Base-by-base conservation (phyloP, 192 early-diverging fungal species). In the Rhizoclosmatium sp. region DNA sequence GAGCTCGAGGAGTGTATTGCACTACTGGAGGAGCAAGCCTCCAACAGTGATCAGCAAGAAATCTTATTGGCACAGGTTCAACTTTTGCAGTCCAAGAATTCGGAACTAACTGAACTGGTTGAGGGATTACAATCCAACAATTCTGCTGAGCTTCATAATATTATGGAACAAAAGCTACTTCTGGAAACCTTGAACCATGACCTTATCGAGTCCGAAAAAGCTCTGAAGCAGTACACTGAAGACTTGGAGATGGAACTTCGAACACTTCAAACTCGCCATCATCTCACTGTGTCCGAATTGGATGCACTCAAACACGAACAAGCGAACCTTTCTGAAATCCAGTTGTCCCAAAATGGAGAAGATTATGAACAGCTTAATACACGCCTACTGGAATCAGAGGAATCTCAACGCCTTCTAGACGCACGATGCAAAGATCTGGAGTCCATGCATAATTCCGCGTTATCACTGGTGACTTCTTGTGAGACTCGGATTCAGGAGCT, bases 401-500 rank as follows among this genome's bases (percentile, higher is more conserved):
- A 65, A 31, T 65, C 62, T 9, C 62, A 65, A 23, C 14, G 23
- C 14, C 23, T 31, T 9, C 31, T 65, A 31, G 62, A 65, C 23
- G 62, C 62, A 31, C 62, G 62, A 23, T 65, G 62, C 62, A 65
- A 65, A 65, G 62, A 65, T n/a, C 9, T n/a, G 10, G 62, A 65
- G 21, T 12, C 9, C 23, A 23, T 12, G 62, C 14, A 9, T 9
- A 10, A 9, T 9, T 12, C 31, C 16, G 62, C 9, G 62, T 12
- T n/a, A 31, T 16, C 0, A 58, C 56, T 58, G 56, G 56, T 14
- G 56, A 58, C 56, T 0, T 58, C 14, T 58, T 14, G n/a, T 16
- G 56, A 58, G 56, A 21, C 12, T 16, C 14, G 14, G 56, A 16
- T 58, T 21, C 56, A 58, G 56, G 14, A 16, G 56, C 56, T 14